These are phyloP conservation scores for Schoenoplectus tabernaemontani DNA, from an alignment of 202 grass and related monocot species.

Conservation along the genomic window DNA sequence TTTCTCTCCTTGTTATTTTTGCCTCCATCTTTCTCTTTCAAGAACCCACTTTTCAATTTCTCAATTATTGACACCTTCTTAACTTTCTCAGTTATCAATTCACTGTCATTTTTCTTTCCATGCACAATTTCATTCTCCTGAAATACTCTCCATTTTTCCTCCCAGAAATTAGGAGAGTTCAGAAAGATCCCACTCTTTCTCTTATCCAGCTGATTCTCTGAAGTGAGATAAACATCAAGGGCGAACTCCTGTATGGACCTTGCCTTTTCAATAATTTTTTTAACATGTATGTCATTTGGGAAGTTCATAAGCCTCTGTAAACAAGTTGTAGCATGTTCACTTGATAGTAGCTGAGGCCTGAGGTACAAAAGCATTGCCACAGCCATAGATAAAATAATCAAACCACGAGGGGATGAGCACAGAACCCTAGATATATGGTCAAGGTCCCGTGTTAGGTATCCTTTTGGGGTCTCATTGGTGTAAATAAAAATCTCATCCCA, in stretches of 20 bases:
- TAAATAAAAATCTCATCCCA: constrained; percentile 97
- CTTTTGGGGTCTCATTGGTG: constrained; percentile 46
- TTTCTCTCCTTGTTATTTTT: constrained; percentile 8
- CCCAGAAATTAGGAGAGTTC: constrained; percentile 65
- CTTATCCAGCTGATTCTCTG: constrained; percentile 26
- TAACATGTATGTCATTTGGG: constrained; percentile 53
- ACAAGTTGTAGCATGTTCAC: constrained; percentile 84
- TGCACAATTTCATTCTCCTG: constrained; percentile 39
- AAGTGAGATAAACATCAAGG: constrained; percentile 61
- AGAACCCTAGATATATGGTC: constrained; percentile 67
- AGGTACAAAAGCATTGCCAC: constrained; percentile 92
- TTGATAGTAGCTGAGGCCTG: constrained; percentile 71
- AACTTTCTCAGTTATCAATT: constrained; percentile 5
- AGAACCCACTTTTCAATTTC: constrained; percentile 3
- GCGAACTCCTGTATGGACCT: constrained; percentile 65
- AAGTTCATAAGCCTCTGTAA: constrained; percentile 85
- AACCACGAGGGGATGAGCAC: constrained; percentile 63
- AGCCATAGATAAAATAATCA: constrained; percentile 77
- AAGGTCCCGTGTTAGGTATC: constrained; percentile 31
- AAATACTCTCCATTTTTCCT: constrained; percentile 88
- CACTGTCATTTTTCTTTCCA: constrained; percentile 36
- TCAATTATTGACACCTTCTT: constrained; percentile 6
- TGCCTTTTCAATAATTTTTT: constrained; percentile 77
- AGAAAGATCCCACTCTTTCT: constrained; percentile 30
- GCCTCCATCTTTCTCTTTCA: background rate